A percentile compares a stretch with the other conserved stretches of the same genome.
Evolutionary conservation across 768 basidiomycete species (phyloP).

Genomic region (Imleria badia): DNA sequence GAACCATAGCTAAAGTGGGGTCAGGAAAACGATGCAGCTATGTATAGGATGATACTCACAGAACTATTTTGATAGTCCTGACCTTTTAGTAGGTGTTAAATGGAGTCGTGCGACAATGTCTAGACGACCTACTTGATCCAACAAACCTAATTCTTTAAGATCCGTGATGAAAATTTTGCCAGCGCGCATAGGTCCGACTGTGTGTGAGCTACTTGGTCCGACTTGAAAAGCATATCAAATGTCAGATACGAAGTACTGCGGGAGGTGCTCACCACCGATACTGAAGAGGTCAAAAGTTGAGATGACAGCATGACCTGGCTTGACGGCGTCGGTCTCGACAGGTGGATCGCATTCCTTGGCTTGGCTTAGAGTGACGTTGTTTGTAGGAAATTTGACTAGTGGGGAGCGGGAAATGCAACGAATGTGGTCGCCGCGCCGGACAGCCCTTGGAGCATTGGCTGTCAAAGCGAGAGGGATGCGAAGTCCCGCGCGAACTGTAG

Average conservation of each 20-base stretch:
- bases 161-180: conserved; percentile 85
- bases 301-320: conserved; percentile 84
- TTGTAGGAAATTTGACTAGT: not conserved
- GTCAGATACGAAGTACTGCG: not conserved
- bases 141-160: conserved; percentile 60
- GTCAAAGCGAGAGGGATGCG: not conserved
- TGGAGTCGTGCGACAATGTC: not conserved
- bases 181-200: conserved; percentile 87
- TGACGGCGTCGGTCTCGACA: conserved; percentile 18
- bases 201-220: conserved; percentile 63
- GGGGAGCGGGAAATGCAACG: conserved; percentile 20
- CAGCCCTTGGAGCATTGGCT: not conserved
- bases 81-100: conserved; percentile 45
- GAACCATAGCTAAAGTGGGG: conserved; percentile 70
- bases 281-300: conserved; percentile 92
- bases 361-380: not conserved
- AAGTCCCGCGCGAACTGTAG: conserved; percentile 2
- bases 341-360: conserved; percentile 3
- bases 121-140: conserved; percentile 56
- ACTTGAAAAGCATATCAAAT: conserved; percentile 39
- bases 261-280: conserved; percentile 67
- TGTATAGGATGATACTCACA: conserved; percentile 47
- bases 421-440: not conserved
- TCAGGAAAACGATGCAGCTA: not conserved
- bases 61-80: conserved; percentile 76